Conservation (phyloP, 495 filamentous ascomycete genomes). For the Penicillium verhagenii region DNA sequence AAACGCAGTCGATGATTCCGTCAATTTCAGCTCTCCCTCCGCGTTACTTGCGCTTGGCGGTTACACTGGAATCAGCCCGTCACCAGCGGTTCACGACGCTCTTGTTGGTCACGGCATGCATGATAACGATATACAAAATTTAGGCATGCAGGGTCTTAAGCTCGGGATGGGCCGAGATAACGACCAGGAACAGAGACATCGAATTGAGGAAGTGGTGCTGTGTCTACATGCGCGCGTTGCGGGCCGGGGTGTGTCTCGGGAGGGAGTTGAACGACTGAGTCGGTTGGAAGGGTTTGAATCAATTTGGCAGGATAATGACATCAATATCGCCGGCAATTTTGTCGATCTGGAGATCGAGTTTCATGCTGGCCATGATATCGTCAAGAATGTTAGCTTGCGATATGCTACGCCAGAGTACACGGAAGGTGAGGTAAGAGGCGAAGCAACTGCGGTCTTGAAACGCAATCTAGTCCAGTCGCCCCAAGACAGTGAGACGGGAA, state of each 20-base stretch:
- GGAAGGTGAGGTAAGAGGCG: slow-evolving; percentile 41
- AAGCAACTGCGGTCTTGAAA: slow-evolving; percentile 52
- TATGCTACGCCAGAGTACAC: slow-evolving; percentile 46
- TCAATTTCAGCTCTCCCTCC: slow-evolving; percentile 47
- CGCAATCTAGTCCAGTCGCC: slow-evolving; percentile 45
- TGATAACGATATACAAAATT: slow-evolving; percentile 43
- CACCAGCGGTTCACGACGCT: slow-evolving; percentile 40
- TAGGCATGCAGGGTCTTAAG: slow-evolving; percentile 44
- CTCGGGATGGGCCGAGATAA: slow-evolving; percentile 44
- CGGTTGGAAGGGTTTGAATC: slow-evolving; percentile 72
- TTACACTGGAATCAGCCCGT: slow-evolving; percentile 45
- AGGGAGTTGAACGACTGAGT: slow-evolving; percentile 75
- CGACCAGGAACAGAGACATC: slow-evolving; percentile 53
- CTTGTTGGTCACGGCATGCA: slow-evolving; percentile 42
- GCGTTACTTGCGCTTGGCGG: slow-evolving; percentile 44
- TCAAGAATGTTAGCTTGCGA: slow-evolving; percentile 45
- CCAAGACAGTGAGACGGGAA: slow-evolving; percentile 36
- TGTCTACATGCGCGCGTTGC: slow-evolving; percentile 42
- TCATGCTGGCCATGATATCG: slow-evolving; percentile 40
- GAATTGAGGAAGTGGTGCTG: slow-evolving; percentile 48
- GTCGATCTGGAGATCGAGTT: slow-evolving; percentile 55
- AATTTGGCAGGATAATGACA: slow-evolving; percentile 64
- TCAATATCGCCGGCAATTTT: slow-evolving; percentile 70
- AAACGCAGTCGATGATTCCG: slow-evolving; percentile 38
- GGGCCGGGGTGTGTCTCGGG: slow-evolving; percentile 65